Evolutionary conservation across 805 yeast species (phyloP), one percentile per base, ranked within the genome.

Genomic region (Wickerhamia fluorescens): DNA sequence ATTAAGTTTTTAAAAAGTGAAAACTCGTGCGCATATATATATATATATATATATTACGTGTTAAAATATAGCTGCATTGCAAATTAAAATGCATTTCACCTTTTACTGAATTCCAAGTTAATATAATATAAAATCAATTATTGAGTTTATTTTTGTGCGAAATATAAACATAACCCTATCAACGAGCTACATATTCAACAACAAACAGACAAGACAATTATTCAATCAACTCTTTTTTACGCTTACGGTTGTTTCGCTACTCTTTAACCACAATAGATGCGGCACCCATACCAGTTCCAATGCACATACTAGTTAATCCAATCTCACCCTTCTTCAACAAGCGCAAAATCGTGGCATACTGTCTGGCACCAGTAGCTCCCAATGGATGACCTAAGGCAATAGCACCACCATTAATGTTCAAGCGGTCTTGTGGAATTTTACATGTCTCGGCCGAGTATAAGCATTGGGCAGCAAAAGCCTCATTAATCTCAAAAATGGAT

Each of bases 281-380:
- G 19, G 96, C 96, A 41, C 97, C 97, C 94, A 88, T 89, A 45
- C 97, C 97, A 20, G 96, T 86, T 48, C 97, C 97, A 41, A 89
- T 78, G 66, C 97, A 89, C 97, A 89, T 89, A 40, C 94, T 81
- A 8, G 94, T 83, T 30, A 89, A 78, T 41, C 97, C 97, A 40
- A 87, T 61, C 63, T 87, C 77, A 37, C 89, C 94, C 16, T 72
- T 53, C 55, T 78, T 61, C 47, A 88, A 70, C 63, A 86, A 89
- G 46, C 88, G 71, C 53, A 89, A 58, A 37, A 89, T 58, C 4
- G 97, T 89, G 24, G 96, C 88, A 29, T 85, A 71, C 63, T 88
- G 96, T 58, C 97, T 78, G 8, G 96, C 87, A 51, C 94, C 94
- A 27, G 56, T 50, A 30, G 56, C 50, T 37, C 69, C 69, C 45